Evolutionary conservation across 1,139 yeast species (phyloP), one percentile per base, ranked within the genome.

Genomic region (Sugiyamaella novakii): DNA sequence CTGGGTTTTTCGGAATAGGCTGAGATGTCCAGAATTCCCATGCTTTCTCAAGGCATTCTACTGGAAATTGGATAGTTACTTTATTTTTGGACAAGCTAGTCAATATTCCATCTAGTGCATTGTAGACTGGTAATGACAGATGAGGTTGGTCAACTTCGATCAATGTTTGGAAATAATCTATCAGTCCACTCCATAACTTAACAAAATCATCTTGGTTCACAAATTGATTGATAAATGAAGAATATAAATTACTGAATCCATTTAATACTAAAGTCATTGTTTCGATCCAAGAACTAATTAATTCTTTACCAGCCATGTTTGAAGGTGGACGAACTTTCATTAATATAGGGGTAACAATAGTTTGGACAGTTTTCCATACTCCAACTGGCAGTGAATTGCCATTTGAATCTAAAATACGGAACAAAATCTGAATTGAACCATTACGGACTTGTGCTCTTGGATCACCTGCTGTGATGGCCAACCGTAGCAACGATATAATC

Each of bases 361-460:
- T 53, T 35, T 66, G 65, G 29, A 72, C 67, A 1, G 70, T 61
- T 25, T 59, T 57, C 75, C 75, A 71, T 1, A 66, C 69, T 10
- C 56, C 57, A 1, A 55, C 52, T 1, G 80, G 75, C 33, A 84
- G 70, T 29, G 73, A 70, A 10, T 69, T 62, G 0, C 92, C 88
- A 65, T 87, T 92, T 1, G 91, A 81, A 48, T 88, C 95, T 52
- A 89, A 75, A 35, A 91, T 84, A 57, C 91, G 81, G 67, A 87
- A 87, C 58, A 89, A 81, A 0, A 96, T 91, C 62, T 88, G 95
- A 24, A 88, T 78, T 0, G 96, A 83, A 1, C 96, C 96, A 61
- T 88, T 88, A 55, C 95, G 75, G 1, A 91, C 96, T 58, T 88
- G 95, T 0, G 84, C 79, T 50, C 96, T 75, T 1, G 74, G 58